Evolutionary conservation across 257 asterid genomes (phyloP).

Genomic region (Penstemon davidsonii): DNA sequence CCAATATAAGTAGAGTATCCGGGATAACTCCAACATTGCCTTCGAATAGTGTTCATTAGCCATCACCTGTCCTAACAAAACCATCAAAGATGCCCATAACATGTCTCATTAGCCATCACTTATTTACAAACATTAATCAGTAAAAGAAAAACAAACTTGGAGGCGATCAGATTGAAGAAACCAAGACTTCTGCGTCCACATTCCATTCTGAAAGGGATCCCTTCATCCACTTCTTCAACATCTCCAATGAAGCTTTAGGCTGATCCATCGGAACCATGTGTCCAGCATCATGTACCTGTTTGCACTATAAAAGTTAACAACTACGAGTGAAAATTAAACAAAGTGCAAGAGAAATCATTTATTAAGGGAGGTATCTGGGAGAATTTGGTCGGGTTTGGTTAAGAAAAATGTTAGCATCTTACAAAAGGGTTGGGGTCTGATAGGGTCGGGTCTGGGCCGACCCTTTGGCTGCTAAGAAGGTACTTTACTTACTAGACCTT

Average conservation of each 20-base stretch:
- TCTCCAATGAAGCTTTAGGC: conserved; percentile 80
- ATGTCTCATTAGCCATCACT: conserved; percentile 20
- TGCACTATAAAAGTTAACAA: neutral
- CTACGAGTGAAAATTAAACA: conserved; percentile 5
- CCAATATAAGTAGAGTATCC: too few relatives aligned
- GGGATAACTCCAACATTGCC: neutral
- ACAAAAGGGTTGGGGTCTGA: too few relatives aligned
- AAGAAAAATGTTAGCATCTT: too few relatives aligned
- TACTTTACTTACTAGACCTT: too few relatives aligned
- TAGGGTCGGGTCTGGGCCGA: too few relatives aligned
- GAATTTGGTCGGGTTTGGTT: too few relatives aligned
- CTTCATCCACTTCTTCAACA: conserved; percentile 81
- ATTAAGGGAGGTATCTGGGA: neutral
- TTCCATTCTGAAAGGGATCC: conserved; percentile 53
- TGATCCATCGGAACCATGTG: conserved; percentile 99
- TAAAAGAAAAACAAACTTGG: conserved; percentile 13
- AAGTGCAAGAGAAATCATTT: neutral
- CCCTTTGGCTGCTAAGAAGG: too few relatives aligned
- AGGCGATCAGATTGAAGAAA: conserved; percentile 60
- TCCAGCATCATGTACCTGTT: conserved; percentile 90
- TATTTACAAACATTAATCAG: conserved; percentile 29
- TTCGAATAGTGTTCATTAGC: neutral
- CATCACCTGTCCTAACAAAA: conserved; percentile 11
- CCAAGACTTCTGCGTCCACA: conserved; percentile 39
- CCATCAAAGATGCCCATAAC: conserved; percentile 16